Base-by-base conservation (phyloP, 2,329 filamentous ascomycete species). In the Dactylellina drechsleri region DNA sequence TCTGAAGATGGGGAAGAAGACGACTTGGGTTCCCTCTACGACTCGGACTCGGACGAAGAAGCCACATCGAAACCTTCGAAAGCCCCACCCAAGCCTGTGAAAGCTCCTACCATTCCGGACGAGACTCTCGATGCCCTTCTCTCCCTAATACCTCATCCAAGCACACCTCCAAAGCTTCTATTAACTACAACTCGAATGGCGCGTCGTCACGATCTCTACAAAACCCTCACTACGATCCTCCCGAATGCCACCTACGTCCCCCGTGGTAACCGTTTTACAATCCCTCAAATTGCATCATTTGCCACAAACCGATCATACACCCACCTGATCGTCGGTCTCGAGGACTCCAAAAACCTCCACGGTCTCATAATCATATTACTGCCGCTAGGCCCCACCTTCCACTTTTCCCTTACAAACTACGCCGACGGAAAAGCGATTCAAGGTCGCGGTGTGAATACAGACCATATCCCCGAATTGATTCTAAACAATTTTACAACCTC, bases 401-500 rank as follows among this genome's bases (percentile, higher is more conserved):
- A 97, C 81, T 98, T 98, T 83, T 89, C 86, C 67, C 91, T 97
- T 77, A 90, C 90, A 77, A 96, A 95, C 80, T 99, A 93, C 90
- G 86, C 96, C 41, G 92, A 96, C 79, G 92, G 92, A 59, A 92
- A 91, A 81, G 92, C 91, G 77, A 86, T 99, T 13, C 92, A 93
- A 0, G 93, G 94, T 1, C 94, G 99, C 81, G 95, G 89, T 83
- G 94, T 93, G 78, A 88, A 93, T 0, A 97, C 94, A 0, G 91
- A 92, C 57, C 93, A 97, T 83, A 92, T 92, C 80, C 93, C 93
- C 0, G 94, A 97, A 82, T 85, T 97, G 28, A 86, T 96, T 41
- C 86, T 97, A 60, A 98, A 98, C 83, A 94, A 95, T 81, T 99
- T 99, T 85, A 91, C 91, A 79, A 99, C 95, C 0, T 92, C 94